Conservation (phyloP, 2,329 filamentous ascomycete genomes). For the Penicillium concentricum region DNA sequence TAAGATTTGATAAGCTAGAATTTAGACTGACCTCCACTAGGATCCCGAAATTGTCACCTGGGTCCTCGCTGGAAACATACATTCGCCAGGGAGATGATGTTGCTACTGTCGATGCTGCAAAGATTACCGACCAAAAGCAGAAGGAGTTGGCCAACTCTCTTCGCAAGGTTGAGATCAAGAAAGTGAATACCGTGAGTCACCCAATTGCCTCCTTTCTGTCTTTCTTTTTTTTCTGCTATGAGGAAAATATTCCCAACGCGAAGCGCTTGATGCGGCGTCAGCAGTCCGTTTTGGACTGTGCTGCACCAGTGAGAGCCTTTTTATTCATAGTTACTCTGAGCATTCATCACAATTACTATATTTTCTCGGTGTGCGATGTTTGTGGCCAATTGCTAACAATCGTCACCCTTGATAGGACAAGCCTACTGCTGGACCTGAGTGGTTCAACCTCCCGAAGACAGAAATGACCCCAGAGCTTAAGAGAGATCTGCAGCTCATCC, state of each 20-base stretch:
- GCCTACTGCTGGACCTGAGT: constrained; percentile 72
- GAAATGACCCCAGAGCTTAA: constrained; percentile 81
- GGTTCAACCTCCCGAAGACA: constrained; percentile 87
- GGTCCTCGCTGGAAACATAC: constrained; percentile 53
- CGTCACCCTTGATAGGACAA: constrained; percentile 45
- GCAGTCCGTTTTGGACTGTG: constrained; percentile 76
- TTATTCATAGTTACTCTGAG: constrained; percentile 74
- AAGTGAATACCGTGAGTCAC: constrained; percentile 52
- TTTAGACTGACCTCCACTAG: constrained; percentile 23
- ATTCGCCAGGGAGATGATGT: constrained; percentile 54
- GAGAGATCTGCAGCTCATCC: constrained; percentile 82
- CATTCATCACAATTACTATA: constrained; percentile 22
- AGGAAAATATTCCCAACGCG: constrained; percentile 73
- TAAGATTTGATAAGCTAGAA: neutral
- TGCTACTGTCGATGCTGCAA: constrained; percentile 53
- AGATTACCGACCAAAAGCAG: constrained; percentile 50
- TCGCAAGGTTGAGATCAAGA: constrained; percentile 41
- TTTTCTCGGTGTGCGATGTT: constrained; percentile 1
- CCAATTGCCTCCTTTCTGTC: neutral
- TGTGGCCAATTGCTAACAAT: constrained; percentile 28
- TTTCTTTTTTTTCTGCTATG: constrained; percentile 50
- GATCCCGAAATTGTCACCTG: constrained; percentile 53
- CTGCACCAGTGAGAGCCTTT: constrained; percentile 67
- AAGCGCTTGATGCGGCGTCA: constrained; percentile 68
- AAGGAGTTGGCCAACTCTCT: constrained; percentile 27